phyloP scores from a whole-genome alignment of 2,329 filamentous ascomycete genomes.

The Penicillium sp. region DNA sequence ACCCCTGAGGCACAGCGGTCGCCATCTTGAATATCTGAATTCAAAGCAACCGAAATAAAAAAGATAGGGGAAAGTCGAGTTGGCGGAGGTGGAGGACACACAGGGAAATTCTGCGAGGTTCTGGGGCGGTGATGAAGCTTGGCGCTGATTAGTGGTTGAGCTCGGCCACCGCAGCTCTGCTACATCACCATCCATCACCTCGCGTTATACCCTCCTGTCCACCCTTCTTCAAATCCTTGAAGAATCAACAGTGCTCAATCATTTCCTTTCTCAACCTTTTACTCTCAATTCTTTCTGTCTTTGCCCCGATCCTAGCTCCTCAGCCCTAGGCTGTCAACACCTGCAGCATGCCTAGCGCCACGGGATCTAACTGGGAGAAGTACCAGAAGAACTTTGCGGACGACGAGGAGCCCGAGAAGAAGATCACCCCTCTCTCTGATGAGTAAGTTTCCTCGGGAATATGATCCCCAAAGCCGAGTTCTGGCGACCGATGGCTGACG shows the following conservation, averaged over 20 bases:
- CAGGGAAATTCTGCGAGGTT: slow-evolving; percentile 41
- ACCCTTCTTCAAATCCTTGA: slow-evolving; percentile 14
- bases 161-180: slow-evolving; percentile 36
- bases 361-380: slow-evolving; percentile 95
- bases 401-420: slow-evolving; percentile 98
- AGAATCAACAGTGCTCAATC: background rate
- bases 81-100: slow-evolving; percentile 27
- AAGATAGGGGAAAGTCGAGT: slow-evolving; percentile 21
- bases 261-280: background rate
- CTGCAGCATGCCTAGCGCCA: slow-evolving; percentile 81
- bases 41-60: slow-evolving; percentile 24
- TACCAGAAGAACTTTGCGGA: slow-evolving; percentile 97
- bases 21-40: slow-evolving; percentile 48
- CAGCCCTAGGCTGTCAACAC: slow-evolving; percentile 29
- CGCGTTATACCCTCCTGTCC: slow-evolving; percentile 19
- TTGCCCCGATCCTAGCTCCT: slow-evolving; percentile 13
- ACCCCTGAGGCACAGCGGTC: slow-evolving; percentile 46
- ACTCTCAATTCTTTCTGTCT: background rate
- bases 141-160: slow-evolving; percentile 41
- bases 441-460: slow-evolving; percentile 62
- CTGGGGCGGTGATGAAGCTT: slow-evolving; percentile 42
- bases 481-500: slow-evolving; percentile 31
- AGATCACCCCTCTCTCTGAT: slow-evolving; percentile 94
- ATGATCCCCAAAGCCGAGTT: background rate
- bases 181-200: slow-evolving; percentile 25